Base-by-base conservation (phyloP, 1,139 yeast genomes). In the Yamadazyma kanchanaburiensis region DNA sequence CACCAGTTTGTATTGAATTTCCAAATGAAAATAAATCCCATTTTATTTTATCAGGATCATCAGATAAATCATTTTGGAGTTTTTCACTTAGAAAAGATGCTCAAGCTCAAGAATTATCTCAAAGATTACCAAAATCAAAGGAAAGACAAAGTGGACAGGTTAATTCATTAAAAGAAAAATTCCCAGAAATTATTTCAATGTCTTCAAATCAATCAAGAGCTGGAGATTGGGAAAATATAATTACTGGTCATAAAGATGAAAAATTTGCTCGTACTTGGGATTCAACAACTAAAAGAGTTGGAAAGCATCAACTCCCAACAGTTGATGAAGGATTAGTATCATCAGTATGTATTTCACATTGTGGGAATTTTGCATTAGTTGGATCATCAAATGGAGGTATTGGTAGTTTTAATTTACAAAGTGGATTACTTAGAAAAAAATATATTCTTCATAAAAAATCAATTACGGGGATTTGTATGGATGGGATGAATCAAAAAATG, bases 31-130 rank as follows among this genome's bases (percentile, higher is more conserved):
- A 77, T 12, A 80, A 77, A 39, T 79, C 95, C 1, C 98, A 94
- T 57, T 86, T 79, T 56, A 54, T 94, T 19, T 70, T 86, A 34
- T 85, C 96, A 40, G 95, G 94, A 4, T 86, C 97, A 0, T 74
- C 82, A 44, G 98, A 94, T 58, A 73, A 75, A 42, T 73, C 95
- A 2, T 70, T 91, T 45, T 91, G 98, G 96, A 74, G 78, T 12
- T 91, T 91, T 49, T 89, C 97, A 0, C 65, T 91, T 33, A 74
- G 97, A 46, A 91, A 91, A 53, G 98, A 94, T 56, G 95, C 97
- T 0, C 99, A 94, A 58, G 86, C 95, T 2, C 95, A 86, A 49
- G 95, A 88, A 53, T 64, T 91, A 49, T 88, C 97, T 0, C 97
- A 89, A 58, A 75, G 83, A 45, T 60, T 72, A 19, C 77, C 77